Evolutionary conservation across 257 asterid genomes (phyloP), one percentile per base, ranked within the genome.

Genomic region (Nicotiana tabacum): DNA sequence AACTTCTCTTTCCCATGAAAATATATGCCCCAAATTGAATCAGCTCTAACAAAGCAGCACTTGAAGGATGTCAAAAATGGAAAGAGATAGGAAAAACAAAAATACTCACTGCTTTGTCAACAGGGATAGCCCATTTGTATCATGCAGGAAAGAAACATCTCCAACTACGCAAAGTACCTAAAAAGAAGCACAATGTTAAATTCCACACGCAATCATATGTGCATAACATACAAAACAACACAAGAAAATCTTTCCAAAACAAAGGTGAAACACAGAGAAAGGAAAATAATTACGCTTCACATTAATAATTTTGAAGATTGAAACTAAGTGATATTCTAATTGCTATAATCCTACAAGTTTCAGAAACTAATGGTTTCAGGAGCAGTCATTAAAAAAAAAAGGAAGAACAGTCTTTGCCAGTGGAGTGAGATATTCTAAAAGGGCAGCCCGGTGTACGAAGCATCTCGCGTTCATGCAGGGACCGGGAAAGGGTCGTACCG

Each of bases 71-170:
- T 30, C 60, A 9, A 2, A 46, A 77, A 39, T 1, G 15, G 77
- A 82, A 51, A 51, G 33, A 70, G 61, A 46, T 16, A 6, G 58
- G 53, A 6, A 62, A 74, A 43, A 39, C 24, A 24, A 5, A 39
- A 77, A 35, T 2, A 55, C 43, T 82, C 91, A 94, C 99, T 92
- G 83, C 86, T 93, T 91, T 82, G 85, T 90, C 80, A 96, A 86
- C 56, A 96, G 87, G 48, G 98, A 87, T 89, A 96, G 83, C 81
- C 99, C 99, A 84, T 96, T 96, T 78, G 98, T 93, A 86, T 96
- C 99, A 83, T 96, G 97, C 88, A 96, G 90, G 86, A 96, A 93
- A 56, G 99, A 96, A 89, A 94, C 89, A 87, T 94, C 98, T 78
- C 98, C 99, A 66, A 94, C 88, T 83, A 92, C 90, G 83, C 91